Conservation (phyloP, 78 protist genomes). For the Dictyostelium firmibasis region DNA sequence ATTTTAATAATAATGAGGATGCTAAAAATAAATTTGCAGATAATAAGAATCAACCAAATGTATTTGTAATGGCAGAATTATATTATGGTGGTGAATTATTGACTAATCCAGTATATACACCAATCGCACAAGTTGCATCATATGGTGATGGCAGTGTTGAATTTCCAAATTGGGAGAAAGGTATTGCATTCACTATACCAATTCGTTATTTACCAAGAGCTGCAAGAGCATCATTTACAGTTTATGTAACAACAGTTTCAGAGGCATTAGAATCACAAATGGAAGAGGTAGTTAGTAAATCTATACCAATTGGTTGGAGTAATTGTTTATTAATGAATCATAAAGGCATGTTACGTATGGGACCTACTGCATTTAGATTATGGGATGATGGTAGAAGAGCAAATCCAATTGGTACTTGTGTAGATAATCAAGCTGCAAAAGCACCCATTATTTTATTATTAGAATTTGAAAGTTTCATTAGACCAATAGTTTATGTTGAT, state of each 20-base stretch:
- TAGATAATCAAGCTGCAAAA: slow-evolving; percentile 50
- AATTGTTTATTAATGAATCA: slow-evolving; percentile 66
- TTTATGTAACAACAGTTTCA: slow-evolving; percentile 1
- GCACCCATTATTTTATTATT: slow-evolving; percentile 37
- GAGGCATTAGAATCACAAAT: neutral
- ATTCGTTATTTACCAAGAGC: slow-evolving; percentile 47
- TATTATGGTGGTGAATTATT: slow-evolving; percentile 67
- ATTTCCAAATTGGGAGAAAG: slow-evolving; percentile 78
- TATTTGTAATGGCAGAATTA: slow-evolving; percentile 41
- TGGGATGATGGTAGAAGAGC: slow-evolving; percentile 78
- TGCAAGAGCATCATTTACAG: slow-evolving; percentile 65
- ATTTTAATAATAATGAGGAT: slow-evolving; percentile 30
- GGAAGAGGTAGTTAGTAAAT: slow-evolving; percentile 6
- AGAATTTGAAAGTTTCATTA: slow-evolving; percentile 72
- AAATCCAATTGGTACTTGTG: slow-evolving; percentile 85
- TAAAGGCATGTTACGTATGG: slow-evolving; percentile 65
- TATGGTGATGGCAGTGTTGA: slow-evolving; percentile 17
- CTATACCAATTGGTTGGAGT: slow-evolving; percentile 81
- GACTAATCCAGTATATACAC: slow-evolving; percentile 45
- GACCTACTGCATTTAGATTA: slow-evolving; percentile 57
- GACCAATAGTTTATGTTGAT: slow-evolving; percentile 40
- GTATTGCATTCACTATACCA: slow-evolving; percentile 61
- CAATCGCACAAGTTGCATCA: neutral
- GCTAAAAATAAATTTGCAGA: slow-evolving; percentile 55
- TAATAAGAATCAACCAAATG: neutral